Percentiles rank a stretch among this genome's conserved stretches.
Conservation (phyloP, 768 basidiomycete genomes). For the Calocybe indica region DNA sequence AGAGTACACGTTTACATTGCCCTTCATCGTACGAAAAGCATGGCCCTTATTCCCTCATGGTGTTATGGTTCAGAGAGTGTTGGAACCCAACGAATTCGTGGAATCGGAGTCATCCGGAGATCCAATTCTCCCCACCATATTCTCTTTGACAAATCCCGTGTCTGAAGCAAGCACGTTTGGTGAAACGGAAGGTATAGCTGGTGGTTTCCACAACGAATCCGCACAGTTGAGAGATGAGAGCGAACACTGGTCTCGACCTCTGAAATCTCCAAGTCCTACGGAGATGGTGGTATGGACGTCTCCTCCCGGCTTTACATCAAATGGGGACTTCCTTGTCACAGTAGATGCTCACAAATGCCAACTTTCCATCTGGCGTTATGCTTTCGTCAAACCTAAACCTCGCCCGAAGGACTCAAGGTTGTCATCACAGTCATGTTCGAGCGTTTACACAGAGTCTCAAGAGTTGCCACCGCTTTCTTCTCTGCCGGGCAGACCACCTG, state of each 20-base stretch:
- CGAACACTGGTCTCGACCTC: conserved; percentile 41
- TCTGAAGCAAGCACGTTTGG: conserved; percentile 71
- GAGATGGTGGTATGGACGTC: conserved; percentile 66
- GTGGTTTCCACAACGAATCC: conserved; percentile 29
- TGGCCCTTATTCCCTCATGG: conserved; percentile 80
- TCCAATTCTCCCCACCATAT: conserved; percentile 70
- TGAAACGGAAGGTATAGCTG: conserved; percentile 54
- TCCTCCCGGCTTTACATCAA: conserved; percentile 30
- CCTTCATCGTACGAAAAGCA: conserved; percentile 73
- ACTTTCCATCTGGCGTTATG: conserved; percentile 70
- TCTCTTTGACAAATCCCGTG: conserved; percentile 72
- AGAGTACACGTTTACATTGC: conserved; percentile 74
- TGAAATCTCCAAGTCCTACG: conserved; percentile 51
- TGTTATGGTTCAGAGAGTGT: conserved; percentile 68
- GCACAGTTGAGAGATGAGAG: conserved; percentile 48
- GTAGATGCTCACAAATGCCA: conserved; percentile 45
- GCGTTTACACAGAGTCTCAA: conserved; percentile 25
- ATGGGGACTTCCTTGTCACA: conserved; percentile 51
- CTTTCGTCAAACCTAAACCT: conserved; percentile 56
- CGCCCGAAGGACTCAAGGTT: conserved; percentile 28
- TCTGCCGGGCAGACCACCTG: conserved; percentile 47
- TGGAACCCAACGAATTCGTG: conserved; percentile 60
- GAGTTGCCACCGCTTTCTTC: conserved; percentile 39
- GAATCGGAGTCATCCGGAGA: conserved; percentile 67
- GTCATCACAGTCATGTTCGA: conserved; percentile 19